Base-by-base conservation (phyloP, 345 rosid genomes). In the Brassica cretica region DNA sequence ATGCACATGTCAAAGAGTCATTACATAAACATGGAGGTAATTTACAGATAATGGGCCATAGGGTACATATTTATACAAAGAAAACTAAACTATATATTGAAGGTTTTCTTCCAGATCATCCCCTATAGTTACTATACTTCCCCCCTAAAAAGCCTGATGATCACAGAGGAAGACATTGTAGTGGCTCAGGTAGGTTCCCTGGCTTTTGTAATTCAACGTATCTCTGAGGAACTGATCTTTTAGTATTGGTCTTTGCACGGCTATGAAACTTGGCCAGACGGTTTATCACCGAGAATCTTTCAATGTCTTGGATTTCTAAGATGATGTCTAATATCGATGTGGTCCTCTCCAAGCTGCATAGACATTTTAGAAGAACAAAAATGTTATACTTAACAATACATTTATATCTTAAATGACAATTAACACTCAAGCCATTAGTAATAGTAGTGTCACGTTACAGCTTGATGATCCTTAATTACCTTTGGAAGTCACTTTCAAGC, bases 261-360 rank as follows among this genome's bases (percentile, higher is more conserved):
- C 80, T 80, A 80, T 93, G 97, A 77, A 90, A 93, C 87, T 79
- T 87, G 49, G 95, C 90, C 68, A 93, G 92, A 12, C 91, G 92
- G 78, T 91, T 93, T 67, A 91, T 87, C 74, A 93, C 82, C 30
- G 89, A 81, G 82, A 80, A 86, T 77, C 87, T 87, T 82, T 91
- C 97, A 64, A 89, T 60, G 39, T 93, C 98, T 73, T 93, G 86
- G 74, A 83, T 85, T 49, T 93, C 95, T 78, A 89, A 77, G 75
- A 83, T 78, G 80, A 93, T 49, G 80, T 89, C 91, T 25, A 78
- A 32, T 16, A 88, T 67, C 8, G 91, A 84, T 68, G 86, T 62
- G 59, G 82, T 66, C 62, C 75, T 88, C 65, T 86, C 91, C 87
- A 86, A 74, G 75, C 98, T 93, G 86, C 83, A 86, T 64, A 16